These are phyloP conservation scores for Funneliformis geosporum DNA, from an alignment of 192 early-diverging fungal species.

Conservation along the genomic window DNA sequence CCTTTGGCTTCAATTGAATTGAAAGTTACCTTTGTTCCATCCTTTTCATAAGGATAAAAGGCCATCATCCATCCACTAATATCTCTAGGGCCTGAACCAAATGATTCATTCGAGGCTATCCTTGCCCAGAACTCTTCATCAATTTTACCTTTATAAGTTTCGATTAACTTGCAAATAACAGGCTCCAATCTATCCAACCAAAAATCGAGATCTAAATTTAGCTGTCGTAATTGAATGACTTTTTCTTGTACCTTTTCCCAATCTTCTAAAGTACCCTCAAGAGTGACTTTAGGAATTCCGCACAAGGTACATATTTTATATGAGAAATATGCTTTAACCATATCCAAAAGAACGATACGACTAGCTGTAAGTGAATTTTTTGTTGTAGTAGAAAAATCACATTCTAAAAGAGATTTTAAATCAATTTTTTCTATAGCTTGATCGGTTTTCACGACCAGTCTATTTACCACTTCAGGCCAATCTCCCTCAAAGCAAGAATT, in stretches of 20 bases:
- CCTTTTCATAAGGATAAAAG: not conserved
- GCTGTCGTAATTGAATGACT: not conserved
- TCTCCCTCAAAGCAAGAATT: not conserved
- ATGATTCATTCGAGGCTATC: not conserved
- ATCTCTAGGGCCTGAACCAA: not conserved
- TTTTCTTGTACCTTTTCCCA: not conserved
- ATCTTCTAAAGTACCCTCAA: not conserved
- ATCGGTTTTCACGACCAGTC: not conserved
- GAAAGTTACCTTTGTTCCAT: not conserved
- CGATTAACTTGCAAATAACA: not conserved
- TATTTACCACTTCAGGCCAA: not conserved
- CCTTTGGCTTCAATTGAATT: not conserved
- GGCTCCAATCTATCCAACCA: not conserved
- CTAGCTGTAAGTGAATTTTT: not conserved
- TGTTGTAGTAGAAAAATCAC: not conserved
- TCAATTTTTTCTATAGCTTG: not conserved
- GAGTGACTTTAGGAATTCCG: not conserved
- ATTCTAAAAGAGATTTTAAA: not conserved
- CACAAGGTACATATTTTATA: not conserved
- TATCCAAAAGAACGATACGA: not conserved
- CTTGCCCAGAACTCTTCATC: not conserved
- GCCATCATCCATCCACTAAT: not conserved
- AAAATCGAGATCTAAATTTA: slow-evolving; percentile 4
- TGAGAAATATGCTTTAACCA: not conserved
- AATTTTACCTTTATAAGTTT: not conserved